Base-by-base conservation (phyloP, 257 asterid genomes). In the Paulownia fortunei region DNA sequence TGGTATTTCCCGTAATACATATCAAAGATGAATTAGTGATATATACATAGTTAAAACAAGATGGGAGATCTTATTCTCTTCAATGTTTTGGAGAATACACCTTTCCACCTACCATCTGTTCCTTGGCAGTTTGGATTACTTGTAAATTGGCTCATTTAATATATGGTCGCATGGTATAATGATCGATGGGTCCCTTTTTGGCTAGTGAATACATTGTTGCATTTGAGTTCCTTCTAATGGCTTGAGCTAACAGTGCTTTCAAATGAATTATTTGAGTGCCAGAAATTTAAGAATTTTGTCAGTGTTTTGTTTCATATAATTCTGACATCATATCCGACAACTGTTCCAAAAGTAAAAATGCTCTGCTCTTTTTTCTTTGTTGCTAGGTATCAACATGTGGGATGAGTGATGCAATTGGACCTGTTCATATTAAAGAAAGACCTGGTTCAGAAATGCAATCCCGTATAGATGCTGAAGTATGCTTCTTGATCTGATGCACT, bases 401-500 rank as follows among this genome's bases (percentile, higher is more conserved):
- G 80, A 95, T 95, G 99, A 95, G 97, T 69, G 97, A 93, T 64
- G 92, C 85, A 79, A 91, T 95, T 59, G 99, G 99, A 81, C 99
- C 98, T 18, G 90, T 93, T 85, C 97, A 95, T 81, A 78, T 95
- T 39, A 93, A 85, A 84, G 98, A 93, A 84, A 88, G 94, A 83
- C 97, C 99, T 11, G 92, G 99, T 81, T 89, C 97, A 76, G 98
- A 95, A 81, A 87, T 93, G 96, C 97, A 93, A 79, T 95, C 98
- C 30, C 94, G 97, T 52, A 79, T 95, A 5, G 99, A 95, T 84
- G 96, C 98, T 44, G 99, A 95, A 83, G 99, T 93, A 90, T 67
- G 93, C 37, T 69, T 71, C 47, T 56, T 52, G 16, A 74, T 75
- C 61, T 6, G 30, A 61, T 64, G 63, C 78, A 44, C 10, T 61